Evolutionary conservation across 495 filamentous ascomycete species (phyloP).

Genomic region (Podospora fimiseda): DNA sequence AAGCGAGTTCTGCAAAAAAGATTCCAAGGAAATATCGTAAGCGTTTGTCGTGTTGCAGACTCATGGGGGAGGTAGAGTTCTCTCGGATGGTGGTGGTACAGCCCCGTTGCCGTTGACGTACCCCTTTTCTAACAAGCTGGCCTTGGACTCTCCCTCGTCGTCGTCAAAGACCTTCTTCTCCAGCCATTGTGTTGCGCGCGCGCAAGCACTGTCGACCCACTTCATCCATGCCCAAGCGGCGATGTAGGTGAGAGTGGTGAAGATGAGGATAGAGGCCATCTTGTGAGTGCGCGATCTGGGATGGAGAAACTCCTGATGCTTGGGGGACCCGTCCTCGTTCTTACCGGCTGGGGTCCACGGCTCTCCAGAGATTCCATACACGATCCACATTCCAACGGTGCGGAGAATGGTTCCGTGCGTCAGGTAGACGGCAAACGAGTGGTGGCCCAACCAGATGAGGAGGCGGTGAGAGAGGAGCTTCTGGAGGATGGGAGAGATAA

Average conservation of each 20-base stretch:
- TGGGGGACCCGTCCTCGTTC: slow-evolving; percentile 27
- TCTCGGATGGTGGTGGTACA: neutral
- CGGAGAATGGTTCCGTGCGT: slow-evolving; percentile 59
- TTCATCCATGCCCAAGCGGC: slow-evolving; percentile 57
- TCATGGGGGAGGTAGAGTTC: slow-evolving; percentile 12
- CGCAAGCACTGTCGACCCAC: slow-evolving; percentile 60
- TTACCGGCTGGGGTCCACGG: slow-evolving; percentile 32
- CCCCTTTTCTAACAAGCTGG: slow-evolving; percentile 26
- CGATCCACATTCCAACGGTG: slow-evolving; percentile 55
- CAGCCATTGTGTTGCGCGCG: slow-evolving; percentile 49
- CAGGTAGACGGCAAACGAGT: slow-evolving; percentile 64
- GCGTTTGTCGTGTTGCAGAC: neutral
- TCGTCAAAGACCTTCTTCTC: slow-evolving; percentile 54
- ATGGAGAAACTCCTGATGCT: slow-evolving; percentile 27
- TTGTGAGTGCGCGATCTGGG: slow-evolving; percentile 32
- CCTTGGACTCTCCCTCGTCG: slow-evolving; percentile 26
- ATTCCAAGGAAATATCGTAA: neutral
- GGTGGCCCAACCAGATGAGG: slow-evolving; percentile 59
- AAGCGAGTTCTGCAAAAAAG: neutral
- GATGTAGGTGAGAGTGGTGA: slow-evolving; percentile 47
- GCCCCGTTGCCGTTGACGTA: slow-evolving; percentile 16
- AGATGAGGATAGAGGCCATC: slow-evolving; percentile 22
- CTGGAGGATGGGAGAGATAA: slow-evolving; percentile 50
- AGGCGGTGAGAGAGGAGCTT: slow-evolving; percentile 48
- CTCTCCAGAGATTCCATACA: slow-evolving; percentile 52